Percentiles rank a stretch among this genome's conserved stretches.
Conservation (phyloP, 768 basidiomycete genomes). For the Macrocybe gigantea region DNA sequence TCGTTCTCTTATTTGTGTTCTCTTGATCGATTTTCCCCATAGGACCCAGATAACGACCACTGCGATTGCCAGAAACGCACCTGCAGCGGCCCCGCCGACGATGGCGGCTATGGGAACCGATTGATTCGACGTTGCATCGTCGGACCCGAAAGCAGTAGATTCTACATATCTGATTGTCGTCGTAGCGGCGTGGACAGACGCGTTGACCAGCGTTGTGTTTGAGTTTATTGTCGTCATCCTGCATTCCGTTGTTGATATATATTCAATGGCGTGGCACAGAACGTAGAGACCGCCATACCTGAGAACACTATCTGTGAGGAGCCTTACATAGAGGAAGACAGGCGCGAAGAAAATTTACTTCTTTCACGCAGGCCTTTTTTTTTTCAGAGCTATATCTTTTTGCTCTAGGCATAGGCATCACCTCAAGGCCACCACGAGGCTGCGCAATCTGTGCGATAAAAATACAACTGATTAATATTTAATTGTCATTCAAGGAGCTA, state of each 20-base stretch:
- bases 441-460: background rate
- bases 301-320: too few relatives aligned
- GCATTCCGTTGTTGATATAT: too few relatives aligned
- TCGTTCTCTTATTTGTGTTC: slow-evolving; percentile 23
- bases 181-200: too few relatives aligned
- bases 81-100: slow-evolving; percentile 43
- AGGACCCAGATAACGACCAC: slow-evolving; percentile 38
- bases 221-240: too few relatives aligned
- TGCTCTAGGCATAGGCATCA: background rate
- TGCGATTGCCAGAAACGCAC: slow-evolving; percentile 38
- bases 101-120: slow-evolving; percentile 43
- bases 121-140: slow-evolving; percentile 4
- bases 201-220: too few relatives aligned
- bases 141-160: slow-evolving; percentile 4
- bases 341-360: too few relatives aligned
- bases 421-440: slow-evolving; percentile 5
- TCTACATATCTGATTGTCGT: slow-evolving; percentile 11
- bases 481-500: too few relatives aligned
- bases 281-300: too few relatives aligned
- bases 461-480: slow-evolving; percentile 4
- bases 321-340: too few relatives aligned
- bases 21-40: slow-evolving; percentile 39
- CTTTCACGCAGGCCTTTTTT: too few relatives aligned
- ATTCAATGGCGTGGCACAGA: too few relatives aligned
- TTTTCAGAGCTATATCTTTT: too few relatives aligned